Percentiles rank a stretch among this genome's conserved stretches.
These are phyloP conservation scores for Malus domestica DNA, from an alignment of 306 rosid species.

Conservation along the genomic window ASM211411v1 NC_041797.1:6867501-6868000, in stretches of 20 bases:
- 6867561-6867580: too few relatives aligned
- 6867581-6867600: too few relatives aligned
- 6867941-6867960: constrained; percentile 9
- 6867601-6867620: not conserved
- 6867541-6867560: not conserved
- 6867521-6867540: too few relatives aligned
- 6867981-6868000: constrained; percentile 45
- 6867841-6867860: not conserved
- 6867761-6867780: not conserved
- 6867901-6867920: not conserved
- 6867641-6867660: not conserved
- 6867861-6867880: not conserved
- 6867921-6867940: constrained; percentile 10
- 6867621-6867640: constrained; percentile 8
- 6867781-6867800: not conserved
- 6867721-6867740: not conserved
- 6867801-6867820: not conserved
- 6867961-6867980: constrained; percentile 20
- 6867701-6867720: not conserved
- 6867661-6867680: not conserved
- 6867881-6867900: not conserved
- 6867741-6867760: not conserved
- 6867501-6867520: not conserved
- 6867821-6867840: not conserved
- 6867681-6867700: not conserved